These are phyloP conservation scores for Fusarium ambrosium DNA, from an alignment of 2,329 filamentous ascomycete species.

Conservation along the genomic window DNA sequence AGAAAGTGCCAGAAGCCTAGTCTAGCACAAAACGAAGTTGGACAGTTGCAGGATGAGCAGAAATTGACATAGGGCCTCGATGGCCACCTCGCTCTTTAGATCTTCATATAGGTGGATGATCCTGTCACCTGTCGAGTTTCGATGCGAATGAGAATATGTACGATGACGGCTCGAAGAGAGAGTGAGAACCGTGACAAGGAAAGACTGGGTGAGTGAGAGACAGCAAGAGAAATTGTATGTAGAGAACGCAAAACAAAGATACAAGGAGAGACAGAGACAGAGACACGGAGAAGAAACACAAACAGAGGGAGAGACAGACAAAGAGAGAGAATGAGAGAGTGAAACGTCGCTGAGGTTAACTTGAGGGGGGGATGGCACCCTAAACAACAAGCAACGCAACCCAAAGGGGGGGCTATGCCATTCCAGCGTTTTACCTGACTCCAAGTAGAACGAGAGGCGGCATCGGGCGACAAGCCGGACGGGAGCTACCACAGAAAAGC, in stretches of 20 bases:
- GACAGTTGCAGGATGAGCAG: slow-evolving; percentile 30
- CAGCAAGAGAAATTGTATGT: slow-evolving; percentile 21
- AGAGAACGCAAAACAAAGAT: slow-evolving; percentile 29
- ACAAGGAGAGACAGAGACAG: slow-evolving; percentile 36
- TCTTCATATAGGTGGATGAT: slow-evolving; percentile 46
- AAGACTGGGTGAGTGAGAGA: slow-evolving; percentile 29
- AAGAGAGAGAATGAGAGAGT: slow-evolving; percentile 39
- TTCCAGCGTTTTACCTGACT: slow-evolving; percentile 44
- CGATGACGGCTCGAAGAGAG: slow-evolving; percentile 12
- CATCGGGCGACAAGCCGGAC: slow-evolving; percentile 31
- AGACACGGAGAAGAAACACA: slow-evolving; percentile 24
- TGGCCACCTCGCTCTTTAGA: slow-evolving; percentile 44
- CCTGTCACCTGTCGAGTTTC: slow-evolving; percentile 39
- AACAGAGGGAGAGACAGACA: slow-evolving; percentile 19
- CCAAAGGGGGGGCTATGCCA: slow-evolving; percentile 35
- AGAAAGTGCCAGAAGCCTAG: slow-evolving; percentile 27
- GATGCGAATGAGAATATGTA: slow-evolving; percentile 26
- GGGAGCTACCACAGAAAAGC: slow-evolving; percentile 34
- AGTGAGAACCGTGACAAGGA: slow-evolving; percentile 21
- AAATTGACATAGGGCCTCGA: slow-evolving; percentile 40
- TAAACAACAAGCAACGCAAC: slow-evolving; percentile 31
- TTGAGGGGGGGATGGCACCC: slow-evolving; percentile 29
- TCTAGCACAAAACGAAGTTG: slow-evolving; percentile 21
- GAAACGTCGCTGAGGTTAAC: slow-evolving; percentile 36
- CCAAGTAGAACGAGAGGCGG: slow-evolving; percentile 28